phyloP scores from a whole-genome alignment of 306 rosid species.

The Lablab purpureus region DNA sequence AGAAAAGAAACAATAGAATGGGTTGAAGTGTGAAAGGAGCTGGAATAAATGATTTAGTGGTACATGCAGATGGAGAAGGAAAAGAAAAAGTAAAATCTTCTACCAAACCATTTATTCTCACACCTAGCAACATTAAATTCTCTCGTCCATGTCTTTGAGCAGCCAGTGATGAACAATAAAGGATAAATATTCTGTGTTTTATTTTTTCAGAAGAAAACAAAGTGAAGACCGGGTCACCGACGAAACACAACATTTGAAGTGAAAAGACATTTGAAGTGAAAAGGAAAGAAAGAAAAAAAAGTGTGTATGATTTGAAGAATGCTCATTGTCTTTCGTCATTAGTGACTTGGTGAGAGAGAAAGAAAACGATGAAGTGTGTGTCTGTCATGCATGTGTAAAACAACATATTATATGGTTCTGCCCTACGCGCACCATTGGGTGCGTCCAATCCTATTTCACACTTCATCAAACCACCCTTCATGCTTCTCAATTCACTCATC shows the following conservation, averaged over 20 bases:
- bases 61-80: neutral
- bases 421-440: neutral
- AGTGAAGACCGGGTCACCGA: neutral
- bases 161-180: neutral
- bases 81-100: neutral
- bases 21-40: neutral
- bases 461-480: neutral
- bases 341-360: neutral
- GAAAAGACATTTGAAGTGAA: neutral
- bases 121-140: constrained; percentile 33
- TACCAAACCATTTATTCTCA: constrained; percentile 38
- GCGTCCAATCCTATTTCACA: neutral
- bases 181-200: neutral
- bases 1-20: neutral
- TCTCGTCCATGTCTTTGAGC: neutral
- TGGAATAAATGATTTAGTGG: neutral
- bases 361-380: neutral
- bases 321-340: neutral
- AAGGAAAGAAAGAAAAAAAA: neutral
- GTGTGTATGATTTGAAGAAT: neutral
- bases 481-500: too few relatives aligned
- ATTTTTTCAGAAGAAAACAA: neutral
- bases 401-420: neutral
- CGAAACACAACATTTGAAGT: constrained; percentile 9
- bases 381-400: constrained; percentile 29